Evolutionary conservation across 202 grass and related monocot genomes (phyloP).

Genomic region (Panicum hallii): DNA sequence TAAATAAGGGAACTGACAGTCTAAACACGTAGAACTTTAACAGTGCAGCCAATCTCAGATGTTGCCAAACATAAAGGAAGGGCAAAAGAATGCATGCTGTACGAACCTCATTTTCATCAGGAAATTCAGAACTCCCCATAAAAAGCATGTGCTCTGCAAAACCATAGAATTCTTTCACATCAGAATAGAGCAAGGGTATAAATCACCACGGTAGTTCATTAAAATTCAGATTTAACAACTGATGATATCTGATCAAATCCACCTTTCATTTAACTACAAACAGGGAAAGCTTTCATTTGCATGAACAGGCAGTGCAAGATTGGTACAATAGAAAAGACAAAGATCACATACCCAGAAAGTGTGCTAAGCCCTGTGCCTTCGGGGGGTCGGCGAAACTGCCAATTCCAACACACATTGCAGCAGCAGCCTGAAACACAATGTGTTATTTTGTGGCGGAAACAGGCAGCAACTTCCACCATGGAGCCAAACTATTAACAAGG

Average conservation of each 20-base stretch:
- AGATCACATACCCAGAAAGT: conserved; percentile 87
- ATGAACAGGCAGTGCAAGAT: conserved; percentile 7
- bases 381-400: conserved; percentile 89
- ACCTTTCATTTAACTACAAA: conserved; percentile 34
- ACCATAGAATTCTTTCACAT: conserved; percentile 30
- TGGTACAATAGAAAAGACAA: conserved; percentile 16
- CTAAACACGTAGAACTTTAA: conserved; percentile 20
- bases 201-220: conserved; percentile 19
- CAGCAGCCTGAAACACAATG: conserved; percentile 72
- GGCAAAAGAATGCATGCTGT: conserved; percentile 25
- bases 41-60: conserved; percentile 10
- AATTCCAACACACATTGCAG: conserved; percentile 94
- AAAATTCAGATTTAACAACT: conserved; percentile 19
- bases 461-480: conserved; percentile 26
- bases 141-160: conserved; percentile 99
- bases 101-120: conserved; percentile 98
- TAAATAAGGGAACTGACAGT: not conserved
- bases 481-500: not conserved
- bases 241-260: not conserved
- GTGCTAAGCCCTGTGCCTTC: conserved; percentile 85
- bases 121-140: conserved; percentile 98
- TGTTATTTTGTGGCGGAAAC: conserved; percentile 25
- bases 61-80: not conserved
- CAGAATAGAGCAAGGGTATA: not conserved
- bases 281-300: conserved; percentile 1